Evolutionary conservation across 2,329 filamentous ascomycete genomes (phyloP).

Genomic region (Aspergillus bombycis): DNA sequence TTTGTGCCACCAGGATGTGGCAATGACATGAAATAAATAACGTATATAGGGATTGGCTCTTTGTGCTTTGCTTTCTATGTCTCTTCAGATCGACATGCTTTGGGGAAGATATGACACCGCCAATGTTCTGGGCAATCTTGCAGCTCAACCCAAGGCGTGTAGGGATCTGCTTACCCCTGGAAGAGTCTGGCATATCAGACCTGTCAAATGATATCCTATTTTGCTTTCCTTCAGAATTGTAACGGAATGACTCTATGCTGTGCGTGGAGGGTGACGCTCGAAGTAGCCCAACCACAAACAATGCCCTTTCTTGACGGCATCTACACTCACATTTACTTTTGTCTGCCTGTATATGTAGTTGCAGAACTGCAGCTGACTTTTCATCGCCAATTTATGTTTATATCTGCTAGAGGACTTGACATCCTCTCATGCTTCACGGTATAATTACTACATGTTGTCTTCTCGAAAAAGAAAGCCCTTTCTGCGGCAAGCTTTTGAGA

Average conservation of each 20-base stretch:
- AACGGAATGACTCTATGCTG: not conserved
- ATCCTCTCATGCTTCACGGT: not conserved
- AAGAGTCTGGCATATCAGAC: not conserved
- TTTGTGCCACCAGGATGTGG: constrained; percentile 21
- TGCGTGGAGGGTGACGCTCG: not conserved
- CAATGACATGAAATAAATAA: constrained; percentile 21
- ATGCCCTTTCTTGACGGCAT: not conserved
- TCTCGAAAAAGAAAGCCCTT: not conserved
- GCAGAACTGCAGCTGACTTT: not conserved
- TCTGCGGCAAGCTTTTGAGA: not conserved
- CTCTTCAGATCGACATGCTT: not conserved
- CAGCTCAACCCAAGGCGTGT: not conserved
- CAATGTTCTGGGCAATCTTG: not conserved
- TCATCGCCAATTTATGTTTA: not conserved
- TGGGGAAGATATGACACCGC: not conserved
- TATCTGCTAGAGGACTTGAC: not conserved
- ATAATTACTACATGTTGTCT: not conserved
- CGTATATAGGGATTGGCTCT: constrained; percentile 25
- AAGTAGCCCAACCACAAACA: not conserved
- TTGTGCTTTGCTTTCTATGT: constrained; percentile 9
- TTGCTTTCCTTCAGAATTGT: not conserved
- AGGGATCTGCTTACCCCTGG: not conserved
- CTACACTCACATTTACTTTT: not conserved
- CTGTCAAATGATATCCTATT: constrained; percentile 19
- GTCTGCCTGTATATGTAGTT: constrained; percentile 1